Percentiles rank a stretch among this genome's conserved stretches.
Conservation (phyloP, 2,329 filamentous ascomycete species). For the Lanzia echinophila region DNA sequence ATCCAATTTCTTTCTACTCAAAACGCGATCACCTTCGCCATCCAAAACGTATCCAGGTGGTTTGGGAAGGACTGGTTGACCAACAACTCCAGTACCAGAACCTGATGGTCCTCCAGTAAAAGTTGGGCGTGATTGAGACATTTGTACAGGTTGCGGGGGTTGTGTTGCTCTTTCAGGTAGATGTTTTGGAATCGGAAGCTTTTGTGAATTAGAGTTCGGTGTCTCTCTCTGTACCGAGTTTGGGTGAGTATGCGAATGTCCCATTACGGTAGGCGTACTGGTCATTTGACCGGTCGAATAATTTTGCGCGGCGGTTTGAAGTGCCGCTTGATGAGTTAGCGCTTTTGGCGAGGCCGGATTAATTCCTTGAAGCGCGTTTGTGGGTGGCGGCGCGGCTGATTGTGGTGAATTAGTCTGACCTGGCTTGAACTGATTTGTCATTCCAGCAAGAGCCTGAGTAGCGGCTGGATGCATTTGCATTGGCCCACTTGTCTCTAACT, state of each 20-base stretch:
- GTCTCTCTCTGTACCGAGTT: constrained; percentile 21
- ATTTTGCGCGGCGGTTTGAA: constrained; percentile 27
- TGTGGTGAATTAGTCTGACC: constrained; percentile 28
- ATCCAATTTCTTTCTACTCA: constrained; percentile 98
- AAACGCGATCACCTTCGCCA: constrained; percentile 81
- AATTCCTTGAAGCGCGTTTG: constrained; percentile 22
- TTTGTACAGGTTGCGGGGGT: constrained; percentile 65
- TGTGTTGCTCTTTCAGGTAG: constrained; percentile 62
- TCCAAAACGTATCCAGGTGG: constrained; percentile 81
- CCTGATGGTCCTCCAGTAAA: constrained; percentile 70
- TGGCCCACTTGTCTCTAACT: constrained; percentile 22
- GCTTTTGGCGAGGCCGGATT: constrained; percentile 18
- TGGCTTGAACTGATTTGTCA: constrained; percentile 18
- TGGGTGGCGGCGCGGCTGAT: constrained; percentile 27
- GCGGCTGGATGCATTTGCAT: constrained; percentile 28
- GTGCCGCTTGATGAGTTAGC: constrained; percentile 28
- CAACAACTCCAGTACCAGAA: constrained; percentile 73
- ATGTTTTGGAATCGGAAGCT: constrained; percentile 51
- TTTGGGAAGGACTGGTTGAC: constrained; percentile 77
- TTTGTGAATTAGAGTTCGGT: constrained; percentile 24
- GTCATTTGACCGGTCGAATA: constrained; percentile 28
- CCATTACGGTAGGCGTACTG: constrained; percentile 27
- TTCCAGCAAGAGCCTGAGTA: no score
- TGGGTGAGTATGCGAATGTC: constrained; percentile 25
- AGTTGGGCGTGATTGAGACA: constrained; percentile 72